Evolutionary conservation across 2,329 filamentous ascomycete genomes (phyloP).

Genomic region (Trichophaea hybrida): DNA sequence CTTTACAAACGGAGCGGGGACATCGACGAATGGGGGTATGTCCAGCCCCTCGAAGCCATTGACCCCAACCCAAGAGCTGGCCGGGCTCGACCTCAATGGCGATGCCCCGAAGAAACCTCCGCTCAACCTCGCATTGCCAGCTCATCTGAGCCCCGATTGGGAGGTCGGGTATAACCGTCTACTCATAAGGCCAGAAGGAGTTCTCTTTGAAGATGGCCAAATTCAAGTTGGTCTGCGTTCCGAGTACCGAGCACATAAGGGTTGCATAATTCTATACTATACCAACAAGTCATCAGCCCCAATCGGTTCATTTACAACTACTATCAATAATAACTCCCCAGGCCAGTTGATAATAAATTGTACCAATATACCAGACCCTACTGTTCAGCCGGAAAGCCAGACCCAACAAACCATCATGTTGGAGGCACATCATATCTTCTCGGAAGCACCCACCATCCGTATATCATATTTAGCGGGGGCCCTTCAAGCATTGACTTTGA

Average conservation of each 20-base stretch:
- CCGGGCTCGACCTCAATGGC: constrained; percentile 64
- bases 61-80: constrained; percentile 51
- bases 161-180: constrained; percentile 76
- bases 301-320: constrained; percentile 86
- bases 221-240: constrained; percentile 83
- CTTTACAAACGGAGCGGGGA: constrained; percentile 42
- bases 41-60: constrained; percentile 33
- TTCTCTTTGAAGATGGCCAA: constrained; percentile 89
- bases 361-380: constrained; percentile 76
- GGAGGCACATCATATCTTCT: constrained; percentile 68
- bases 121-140: constrained; percentile 80
- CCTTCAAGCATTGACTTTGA: constrained; percentile 79
- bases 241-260: constrained; percentile 90
- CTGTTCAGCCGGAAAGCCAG: constrained; percentile 58
- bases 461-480: constrained; percentile 90
- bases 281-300: constrained; percentile 78
- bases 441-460: constrained; percentile 74
- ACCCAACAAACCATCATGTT: constrained; percentile 92
- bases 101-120: constrained; percentile 47
- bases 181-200: constrained; percentile 64
- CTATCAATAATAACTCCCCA: constrained; percentile 56
- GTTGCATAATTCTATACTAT: constrained; percentile 90
- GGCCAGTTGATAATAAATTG: constrained; percentile 70
- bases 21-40: constrained; percentile 32
- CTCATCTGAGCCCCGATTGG: constrained; percentile 89